These are phyloP conservation scores for Paxillus ammoniavirescens DNA, from an alignment of 768 basidiomycete genomes.

Conservation along the genomic window DNA sequence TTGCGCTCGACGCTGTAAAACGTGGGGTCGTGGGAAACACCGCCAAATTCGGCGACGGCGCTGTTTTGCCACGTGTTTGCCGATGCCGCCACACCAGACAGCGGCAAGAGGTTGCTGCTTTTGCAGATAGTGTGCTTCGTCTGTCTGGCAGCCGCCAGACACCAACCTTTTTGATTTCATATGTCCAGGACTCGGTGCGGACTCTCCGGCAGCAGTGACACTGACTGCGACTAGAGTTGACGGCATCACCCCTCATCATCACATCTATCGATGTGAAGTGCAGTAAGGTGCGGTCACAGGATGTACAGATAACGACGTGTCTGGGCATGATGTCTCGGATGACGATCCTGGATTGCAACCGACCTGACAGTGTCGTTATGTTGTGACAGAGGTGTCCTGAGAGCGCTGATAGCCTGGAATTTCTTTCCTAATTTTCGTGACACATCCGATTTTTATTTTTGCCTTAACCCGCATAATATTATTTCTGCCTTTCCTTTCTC, in stretches of 20 bases:
- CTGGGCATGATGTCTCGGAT: conserved; percentile 23
- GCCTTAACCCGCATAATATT: background rate
- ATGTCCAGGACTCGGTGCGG: background rate
- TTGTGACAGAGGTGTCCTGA: conserved; percentile 13
- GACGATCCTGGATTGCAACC: conserved; percentile 14
- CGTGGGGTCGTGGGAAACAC: conserved; percentile 40
- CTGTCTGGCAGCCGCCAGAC: background rate
- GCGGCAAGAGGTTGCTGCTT: background rate
- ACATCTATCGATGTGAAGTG: conserved; percentile 15
- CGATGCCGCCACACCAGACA: background rate
- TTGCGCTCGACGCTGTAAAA: conserved; percentile 34
- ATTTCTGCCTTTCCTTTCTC: conserved; percentile 11
- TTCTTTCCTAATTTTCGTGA: conserved; percentile 18
- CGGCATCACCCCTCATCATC: conserved; percentile 16
- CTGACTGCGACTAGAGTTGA: conserved; percentile 6
- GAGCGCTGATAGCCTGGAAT: background rate
- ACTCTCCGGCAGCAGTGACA: background rate
- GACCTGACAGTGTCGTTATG: conserved; percentile 18
- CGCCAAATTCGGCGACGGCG: conserved; percentile 6
- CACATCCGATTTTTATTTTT: conserved; percentile 10
- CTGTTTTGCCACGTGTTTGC: background rate
- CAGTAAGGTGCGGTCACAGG: conserved; percentile 11
- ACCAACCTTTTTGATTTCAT: background rate
- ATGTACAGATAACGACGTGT: conserved; percentile 16
- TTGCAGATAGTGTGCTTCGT: background rate